Percentiles rank a stretch among this genome's conserved stretches.
phyloP scores from a whole-genome alignment of 2,329 filamentous ascomycete genomes.

The Botrytis squamosa region DNA sequence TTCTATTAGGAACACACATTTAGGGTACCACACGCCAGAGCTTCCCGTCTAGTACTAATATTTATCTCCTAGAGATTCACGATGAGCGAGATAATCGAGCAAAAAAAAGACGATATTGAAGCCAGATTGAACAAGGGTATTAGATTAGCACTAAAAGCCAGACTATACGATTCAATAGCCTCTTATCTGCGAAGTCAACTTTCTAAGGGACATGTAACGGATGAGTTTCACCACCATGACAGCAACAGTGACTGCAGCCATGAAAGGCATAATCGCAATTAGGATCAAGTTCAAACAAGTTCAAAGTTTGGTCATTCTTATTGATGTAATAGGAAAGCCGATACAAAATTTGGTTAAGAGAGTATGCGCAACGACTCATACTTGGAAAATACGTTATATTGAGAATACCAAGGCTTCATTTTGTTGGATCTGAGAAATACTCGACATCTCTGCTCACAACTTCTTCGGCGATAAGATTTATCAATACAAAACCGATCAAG shows the following conservation, averaged over 20 bases:
- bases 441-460: neutral
- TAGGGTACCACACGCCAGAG: neutral
- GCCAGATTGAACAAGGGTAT: neutral
- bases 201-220: no score
- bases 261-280: neutral
- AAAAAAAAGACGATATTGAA: neutral
- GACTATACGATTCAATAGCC: neutral
- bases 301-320: neutral
- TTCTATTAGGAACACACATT: neutral
- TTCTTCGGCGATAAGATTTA: neutral
- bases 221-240: neutral
- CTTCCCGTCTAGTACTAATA: neutral
- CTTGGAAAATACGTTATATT: neutral
- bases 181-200: neutral
- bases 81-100: neutral
- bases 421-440: neutral
- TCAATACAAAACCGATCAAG: neutral
- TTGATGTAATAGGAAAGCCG: neutral
- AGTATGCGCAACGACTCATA: neutral
- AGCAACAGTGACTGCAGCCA: neutral
- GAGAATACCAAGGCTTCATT: neutral
- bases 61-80: neutral
- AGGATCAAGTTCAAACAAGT: neutral
- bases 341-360: neutral
- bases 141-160: neutral